Percentiles rank a stretch among this genome's conserved stretches.
Conservation (phyloP, 176 grass and related monocot genomes). For the Bothriochloa decipiens region DNA sequence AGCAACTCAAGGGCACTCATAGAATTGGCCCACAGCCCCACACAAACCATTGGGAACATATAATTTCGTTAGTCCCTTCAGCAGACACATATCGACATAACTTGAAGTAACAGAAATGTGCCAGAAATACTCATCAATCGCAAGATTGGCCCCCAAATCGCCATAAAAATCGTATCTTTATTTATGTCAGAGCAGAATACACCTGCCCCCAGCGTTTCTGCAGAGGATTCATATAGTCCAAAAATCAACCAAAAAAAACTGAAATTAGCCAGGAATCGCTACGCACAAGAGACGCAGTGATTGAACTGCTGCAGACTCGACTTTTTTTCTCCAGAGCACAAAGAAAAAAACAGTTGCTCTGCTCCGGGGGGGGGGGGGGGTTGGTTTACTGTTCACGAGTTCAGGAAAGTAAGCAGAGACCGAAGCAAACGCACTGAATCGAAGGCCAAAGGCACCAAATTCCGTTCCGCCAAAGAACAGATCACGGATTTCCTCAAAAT, state of each 20-base stretch:
- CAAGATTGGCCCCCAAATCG: neutral
- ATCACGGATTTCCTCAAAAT: conserved; percentile 7
- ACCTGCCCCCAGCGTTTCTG: too few species aligned
- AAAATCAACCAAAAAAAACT: neutral
- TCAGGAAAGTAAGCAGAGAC: conserved; percentile 7
- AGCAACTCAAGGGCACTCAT: conserved; percentile 9
- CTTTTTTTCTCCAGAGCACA: neutral
- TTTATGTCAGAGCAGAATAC: neutral
- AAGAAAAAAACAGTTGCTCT: neutral
- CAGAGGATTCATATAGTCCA: neutral
- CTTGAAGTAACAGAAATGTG: neutral
- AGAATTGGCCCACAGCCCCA: conserved; percentile 36
- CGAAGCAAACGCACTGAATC: conserved; percentile 2
- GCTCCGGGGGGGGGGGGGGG: too few species aligned
- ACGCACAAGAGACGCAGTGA: neutral
- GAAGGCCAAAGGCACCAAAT: conserved; percentile 2
- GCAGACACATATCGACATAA: neutral
- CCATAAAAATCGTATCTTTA: conserved; percentile 10
- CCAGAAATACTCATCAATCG: conserved; percentile 7
- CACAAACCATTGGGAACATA: conserved; percentile 21
- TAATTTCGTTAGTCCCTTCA: neutral
- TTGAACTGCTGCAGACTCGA: neutral
- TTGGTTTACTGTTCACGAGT: neutral
- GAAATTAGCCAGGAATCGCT: neutral
- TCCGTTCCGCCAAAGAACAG: neutral